These are phyloP conservation scores for Colletotrichum sp. DNA, from an alignment of 2,329 filamentous ascomycete genomes.

Conservation along the genomic window DNA sequence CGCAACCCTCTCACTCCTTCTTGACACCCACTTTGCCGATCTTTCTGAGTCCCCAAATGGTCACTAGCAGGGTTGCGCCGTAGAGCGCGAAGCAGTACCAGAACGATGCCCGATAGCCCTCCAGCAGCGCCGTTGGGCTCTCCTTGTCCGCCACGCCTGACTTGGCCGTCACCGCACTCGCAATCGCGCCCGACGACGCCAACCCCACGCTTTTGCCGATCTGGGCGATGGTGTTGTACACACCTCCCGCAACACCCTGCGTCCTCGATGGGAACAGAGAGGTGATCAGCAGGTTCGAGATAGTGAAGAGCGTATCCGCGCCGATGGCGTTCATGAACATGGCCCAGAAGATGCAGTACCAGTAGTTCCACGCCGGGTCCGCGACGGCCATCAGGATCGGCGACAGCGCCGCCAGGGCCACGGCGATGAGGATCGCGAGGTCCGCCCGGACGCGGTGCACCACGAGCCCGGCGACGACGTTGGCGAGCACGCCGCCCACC, in stretches of 20 bases:
- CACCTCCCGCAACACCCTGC: constrained; percentile 63
- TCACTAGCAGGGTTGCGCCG: constrained; percentile 34
- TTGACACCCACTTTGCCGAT: constrained; percentile 56
- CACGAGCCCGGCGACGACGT: constrained; percentile 40
- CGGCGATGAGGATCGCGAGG: constrained; percentile 31
- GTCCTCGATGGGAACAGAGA: constrained; percentile 57
- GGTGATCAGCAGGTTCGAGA: constrained; percentile 58
- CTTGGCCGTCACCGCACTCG: constrained; percentile 46
- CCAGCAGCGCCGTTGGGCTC: constrained; percentile 43
- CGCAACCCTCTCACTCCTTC: constrained; percentile 29
- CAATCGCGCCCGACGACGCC: constrained; percentile 54
- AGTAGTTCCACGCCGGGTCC: constrained; percentile 48
- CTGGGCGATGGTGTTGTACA: constrained; percentile 64
- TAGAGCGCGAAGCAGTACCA: constrained; percentile 55
- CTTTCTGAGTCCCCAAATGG: constrained; percentile 48
- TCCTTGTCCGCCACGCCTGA: constrained; percentile 27
- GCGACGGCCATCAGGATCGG: constrained; percentile 55
- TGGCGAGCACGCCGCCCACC: constrained; percentile 36
- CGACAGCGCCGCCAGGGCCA: constrained; percentile 40
- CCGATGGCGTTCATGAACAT: constrained; percentile 36
- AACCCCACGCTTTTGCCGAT: constrained; percentile 61
- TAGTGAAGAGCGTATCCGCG: constrained; percentile 55
- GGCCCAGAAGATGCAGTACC: constrained; percentile 42
- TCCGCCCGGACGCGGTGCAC: constrained; percentile 36
- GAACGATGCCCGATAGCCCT: constrained; percentile 58